Conservation (phyloP, 2,329 filamentous ascomycete genomes). For the Decorospora gaudefroyi region DNA sequence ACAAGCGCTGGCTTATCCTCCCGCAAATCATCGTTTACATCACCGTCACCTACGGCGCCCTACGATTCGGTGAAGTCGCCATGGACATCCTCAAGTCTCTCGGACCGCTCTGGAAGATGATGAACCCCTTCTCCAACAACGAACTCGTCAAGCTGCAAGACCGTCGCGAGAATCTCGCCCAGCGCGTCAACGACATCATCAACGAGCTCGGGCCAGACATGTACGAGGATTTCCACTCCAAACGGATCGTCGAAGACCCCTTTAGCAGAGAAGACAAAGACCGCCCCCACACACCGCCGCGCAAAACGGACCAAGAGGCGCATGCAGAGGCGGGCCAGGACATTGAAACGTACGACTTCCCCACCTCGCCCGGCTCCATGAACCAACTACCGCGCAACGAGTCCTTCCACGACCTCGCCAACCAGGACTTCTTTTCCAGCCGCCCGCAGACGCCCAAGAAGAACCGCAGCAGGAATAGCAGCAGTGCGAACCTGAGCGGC, state of each 20-base stretch:
- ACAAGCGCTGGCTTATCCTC: conserved; percentile 66
- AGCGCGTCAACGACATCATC: conserved; percentile 86
- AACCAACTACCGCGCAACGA: conserved; percentile 73
- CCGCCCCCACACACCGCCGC: conserved; percentile 30
- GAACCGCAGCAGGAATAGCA: conserved; percentile 68
- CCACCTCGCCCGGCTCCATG: conserved; percentile 28
- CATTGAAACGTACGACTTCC: conserved; percentile 36
- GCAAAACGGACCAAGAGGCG: conserved; percentile 26
- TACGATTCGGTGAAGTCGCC: conserved; percentile 95
- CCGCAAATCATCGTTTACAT: conserved; percentile 81
- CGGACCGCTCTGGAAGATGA: conserved; percentile 79
- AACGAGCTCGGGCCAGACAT: conserved; percentile 94
- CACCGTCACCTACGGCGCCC: conserved; percentile 85
- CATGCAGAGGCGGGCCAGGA: conserved; percentile 20
- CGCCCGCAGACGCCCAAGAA: conserved; percentile 79
- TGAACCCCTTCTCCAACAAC: conserved; percentile 83
- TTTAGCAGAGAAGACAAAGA: conserved; percentile 24
- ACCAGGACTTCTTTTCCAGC: conserved; percentile 87
- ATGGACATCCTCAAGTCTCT: conserved; percentile 99
- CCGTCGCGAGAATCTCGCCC: conserved; percentile 72
- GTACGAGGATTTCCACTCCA: conserved; percentile 76
- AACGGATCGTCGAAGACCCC: conserved; percentile 48
- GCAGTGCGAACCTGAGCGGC: conserved; percentile 58
- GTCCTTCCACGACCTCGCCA: conserved; percentile 87
- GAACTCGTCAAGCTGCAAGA: conserved; percentile 77